Evolutionary conservation across 139 green algal genomes (phyloP), one percentile per base, ranked within the genome.

Genomic region (Coelastrella sp.): DNA sequence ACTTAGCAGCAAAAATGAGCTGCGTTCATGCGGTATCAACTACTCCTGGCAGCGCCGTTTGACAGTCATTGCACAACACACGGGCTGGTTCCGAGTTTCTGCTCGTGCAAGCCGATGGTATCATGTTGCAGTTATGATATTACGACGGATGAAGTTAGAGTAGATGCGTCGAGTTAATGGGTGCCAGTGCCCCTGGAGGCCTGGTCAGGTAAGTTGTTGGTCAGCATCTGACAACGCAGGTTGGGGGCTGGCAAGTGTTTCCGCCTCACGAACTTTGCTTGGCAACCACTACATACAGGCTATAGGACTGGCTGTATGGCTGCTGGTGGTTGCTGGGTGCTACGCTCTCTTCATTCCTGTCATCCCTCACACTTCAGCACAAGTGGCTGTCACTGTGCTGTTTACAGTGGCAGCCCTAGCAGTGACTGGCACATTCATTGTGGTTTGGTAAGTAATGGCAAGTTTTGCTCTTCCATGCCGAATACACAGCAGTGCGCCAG

Each of bases 261-360:
- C 32, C 32, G 32, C 32, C 32, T 47, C 32, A 47, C 32, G 32
- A 47, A 47, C 32, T 47, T 47, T 47, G 32, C 32, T 47, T 47
- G 32, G 32, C 1, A 47, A 47, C 1, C 32, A 47, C 32, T 47
- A 47, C 32, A 32, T 22, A 54, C 64, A 90, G 76, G 20, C 59
- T 5, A 17, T 68, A 20, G 23, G 64, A 22, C 6, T 87, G 4
- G 3, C 47, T 0, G n/a, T 86, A 16, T 91, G 87, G 87, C 80
- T 80, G 3, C 32, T 8, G 3, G 32, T 82, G 19, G 47, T 91
- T 16, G 77, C 64, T 23, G 87, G 77, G 60, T 91, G 78, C 87
- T 91, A 87, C 59, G 87, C 17, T n/a, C 65, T 91, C 7, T 80
- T 91, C 64, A 87, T 91, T 60, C 87, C 87, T 17, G 54, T 82